These are phyloP conservation scores for Heliamphora exappendiculata DNA, from an alignment of 148 eudicot species.

Conservation along the genomic window DNA sequence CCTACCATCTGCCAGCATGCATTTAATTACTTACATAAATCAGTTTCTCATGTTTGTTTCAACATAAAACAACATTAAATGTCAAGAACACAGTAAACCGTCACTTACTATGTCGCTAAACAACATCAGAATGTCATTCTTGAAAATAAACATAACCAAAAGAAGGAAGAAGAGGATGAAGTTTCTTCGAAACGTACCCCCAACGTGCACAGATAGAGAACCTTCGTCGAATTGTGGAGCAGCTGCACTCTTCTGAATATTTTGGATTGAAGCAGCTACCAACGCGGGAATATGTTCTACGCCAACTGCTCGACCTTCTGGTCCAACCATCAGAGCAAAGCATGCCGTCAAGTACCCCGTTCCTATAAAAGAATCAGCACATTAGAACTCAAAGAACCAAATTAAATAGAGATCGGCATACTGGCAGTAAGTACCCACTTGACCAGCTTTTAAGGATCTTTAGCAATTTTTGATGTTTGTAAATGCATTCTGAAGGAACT, in stretches of 20 bases:
- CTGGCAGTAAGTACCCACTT: too few species aligned
- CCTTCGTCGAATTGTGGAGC: slow-evolving; percentile 69
- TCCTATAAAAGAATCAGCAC: slow-evolving; percentile 38
- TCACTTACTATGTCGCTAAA: neutral
- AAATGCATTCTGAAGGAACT: too few species aligned
- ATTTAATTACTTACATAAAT: neutral
- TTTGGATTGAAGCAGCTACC: slow-evolving; percentile 52
- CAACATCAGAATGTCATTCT: neutral
- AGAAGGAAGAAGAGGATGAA: neutral
- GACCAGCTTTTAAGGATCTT: too few species aligned
- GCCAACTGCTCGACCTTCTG: slow-evolving; percentile 84
- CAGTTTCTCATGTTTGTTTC: neutral
- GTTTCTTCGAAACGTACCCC: slow-evolving; percentile 47
- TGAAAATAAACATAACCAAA: slow-evolving; percentile 22
- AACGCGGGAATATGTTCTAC: slow-evolving; percentile 93
- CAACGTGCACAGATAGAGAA: slow-evolving; percentile 64
- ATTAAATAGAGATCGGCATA: neutral
- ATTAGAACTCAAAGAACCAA: neutral
- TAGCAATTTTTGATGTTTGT: too few species aligned
- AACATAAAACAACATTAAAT: neutral
- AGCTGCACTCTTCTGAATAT: slow-evolving; percentile 71
- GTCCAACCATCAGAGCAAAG: slow-evolving; percentile 87
- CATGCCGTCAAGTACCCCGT: slow-evolving; percentile 97
- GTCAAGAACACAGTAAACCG: neutral
- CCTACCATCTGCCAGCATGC: slow-evolving; percentile 39